A percentile compares a stretch with the other conserved stretches of the same genome.
phyloP scores from a whole-genome alignment of 163 green algal species.

The Scenedesmus sp. region DNA sequence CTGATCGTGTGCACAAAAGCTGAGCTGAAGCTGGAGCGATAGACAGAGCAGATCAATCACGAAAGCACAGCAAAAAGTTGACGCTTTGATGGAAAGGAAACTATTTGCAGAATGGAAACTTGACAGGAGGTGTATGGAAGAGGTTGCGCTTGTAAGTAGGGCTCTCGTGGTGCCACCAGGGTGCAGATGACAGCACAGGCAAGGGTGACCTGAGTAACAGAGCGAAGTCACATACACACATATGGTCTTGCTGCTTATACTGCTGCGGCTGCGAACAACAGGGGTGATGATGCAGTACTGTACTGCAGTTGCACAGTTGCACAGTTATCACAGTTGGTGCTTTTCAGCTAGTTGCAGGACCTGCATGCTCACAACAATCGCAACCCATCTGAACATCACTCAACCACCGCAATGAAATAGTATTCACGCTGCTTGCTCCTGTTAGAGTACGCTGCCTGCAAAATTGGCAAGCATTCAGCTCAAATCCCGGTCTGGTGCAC shows the following conservation, averaged over 20 bases:
- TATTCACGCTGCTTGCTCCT: too few relatives aligned
- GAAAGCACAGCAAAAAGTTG: neutral
- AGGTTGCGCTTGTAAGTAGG: conserved; percentile 3
- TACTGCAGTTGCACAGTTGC: too few relatives aligned
- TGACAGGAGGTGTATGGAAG: neutral
- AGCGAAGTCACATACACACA: too few relatives aligned
- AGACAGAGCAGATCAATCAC: neutral
- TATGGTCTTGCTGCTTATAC: neutral
- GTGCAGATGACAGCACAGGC: neutral
- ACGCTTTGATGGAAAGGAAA: neutral
- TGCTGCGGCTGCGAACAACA: neutral
- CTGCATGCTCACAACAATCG: too few relatives aligned
- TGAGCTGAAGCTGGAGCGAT: neutral
- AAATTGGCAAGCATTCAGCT: too few relatives aligned
- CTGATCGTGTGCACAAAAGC: neutral
- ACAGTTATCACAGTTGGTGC: too few relatives aligned
- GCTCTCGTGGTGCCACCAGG: conserved; percentile 15
- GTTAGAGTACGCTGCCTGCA: too few relatives aligned
- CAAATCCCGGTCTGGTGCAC: too few relatives aligned
- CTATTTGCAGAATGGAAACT: neutral
- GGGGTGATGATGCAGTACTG: too few relatives aligned
- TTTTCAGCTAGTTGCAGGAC: too few relatives aligned
- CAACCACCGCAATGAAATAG: too few relatives aligned
- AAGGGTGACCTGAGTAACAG: neutral
- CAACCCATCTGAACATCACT: too few relatives aligned